These are phyloP conservation scores for Scutellaria baicalensis DNA, from an alignment of 257 asterid genomes.

Conservation along the genomic window DNA sequence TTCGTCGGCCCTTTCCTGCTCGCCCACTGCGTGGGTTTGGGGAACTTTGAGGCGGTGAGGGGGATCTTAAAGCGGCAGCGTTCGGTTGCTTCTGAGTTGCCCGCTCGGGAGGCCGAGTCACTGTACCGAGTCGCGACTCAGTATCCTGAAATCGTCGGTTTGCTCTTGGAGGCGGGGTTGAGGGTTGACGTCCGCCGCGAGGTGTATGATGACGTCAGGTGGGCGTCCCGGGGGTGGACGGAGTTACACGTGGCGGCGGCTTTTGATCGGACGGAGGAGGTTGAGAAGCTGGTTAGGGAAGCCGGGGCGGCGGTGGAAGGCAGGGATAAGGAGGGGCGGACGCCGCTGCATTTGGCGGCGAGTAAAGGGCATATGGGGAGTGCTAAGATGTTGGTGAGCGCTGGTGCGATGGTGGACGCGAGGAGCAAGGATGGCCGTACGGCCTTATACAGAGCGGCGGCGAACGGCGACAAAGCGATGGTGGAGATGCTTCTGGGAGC, in stretches of 20 bases:
- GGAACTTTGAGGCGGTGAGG: conserved; percentile 50
- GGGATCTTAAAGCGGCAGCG: conserved; percentile 59
- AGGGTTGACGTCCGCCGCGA: conserved; percentile 26
- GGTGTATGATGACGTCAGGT: conserved; percentile 21
- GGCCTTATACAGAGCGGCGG: conserved; percentile 59
- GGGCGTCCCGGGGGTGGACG: conserved; percentile 56
- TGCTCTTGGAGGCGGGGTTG: conserved; percentile 57
- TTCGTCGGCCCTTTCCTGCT: conserved; percentile 68
- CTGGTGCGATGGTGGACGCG: conserved; percentile 62
- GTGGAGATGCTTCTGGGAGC: conserved; percentile 48
- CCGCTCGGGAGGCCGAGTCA: conserved; percentile 43
- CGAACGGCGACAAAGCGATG: conserved; percentile 52
- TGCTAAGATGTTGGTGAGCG: conserved; percentile 40
- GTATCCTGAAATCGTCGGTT: conserved; percentile 35
- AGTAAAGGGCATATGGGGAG: conserved; percentile 42
- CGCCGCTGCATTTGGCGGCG: conserved; percentile 65
- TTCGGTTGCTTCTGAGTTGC: conserved; percentile 36
- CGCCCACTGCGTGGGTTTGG: conserved; percentile 41
- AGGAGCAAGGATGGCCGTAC: conserved; percentile 69
- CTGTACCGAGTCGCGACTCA: conserved; percentile 36
- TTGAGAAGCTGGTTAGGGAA: conserved; percentile 29
- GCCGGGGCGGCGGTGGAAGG: conserved; percentile 29
- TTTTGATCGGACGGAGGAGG: conserved; percentile 48
- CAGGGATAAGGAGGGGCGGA: conserved; percentile 66
- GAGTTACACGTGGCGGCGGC: conserved; percentile 60